Evolutionary conservation across 2,329 filamentous ascomycete genomes (phyloP).

Genomic region (Pseudocercospora macadamiae): DNA sequence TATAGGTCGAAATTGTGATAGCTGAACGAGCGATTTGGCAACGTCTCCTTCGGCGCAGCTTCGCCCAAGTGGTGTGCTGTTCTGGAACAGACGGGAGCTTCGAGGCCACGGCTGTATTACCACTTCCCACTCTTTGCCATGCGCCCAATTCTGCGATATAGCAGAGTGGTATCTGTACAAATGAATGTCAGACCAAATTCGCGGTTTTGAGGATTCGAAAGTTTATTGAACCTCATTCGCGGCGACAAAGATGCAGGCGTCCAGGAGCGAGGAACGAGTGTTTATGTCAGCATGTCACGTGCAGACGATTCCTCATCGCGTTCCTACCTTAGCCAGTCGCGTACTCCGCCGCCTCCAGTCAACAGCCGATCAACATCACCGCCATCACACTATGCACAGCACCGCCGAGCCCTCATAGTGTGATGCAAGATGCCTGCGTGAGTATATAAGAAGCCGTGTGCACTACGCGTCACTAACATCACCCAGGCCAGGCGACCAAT

Average conservation of each 20-base stretch:
- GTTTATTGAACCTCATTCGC: conserved; percentile 21
- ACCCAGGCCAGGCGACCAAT: conserved; percentile 41
- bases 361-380: conserved; percentile 10
- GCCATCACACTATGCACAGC: conserved; percentile 9
- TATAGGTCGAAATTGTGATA: not conserved
- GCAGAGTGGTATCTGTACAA: not conserved
- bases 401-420: conserved; percentile 9
- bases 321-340: conserved; percentile 9
- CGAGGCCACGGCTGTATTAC: too few species aligned
- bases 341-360: conserved; percentile 14
- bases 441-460: conserved; percentile 8
- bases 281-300: not conserved
- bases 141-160: not conserved
- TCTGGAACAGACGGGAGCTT: too few species aligned
- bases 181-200: not conserved
- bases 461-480: conserved; percentile 16
- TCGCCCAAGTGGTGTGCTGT: not conserved
- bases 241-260: conserved; percentile 16
- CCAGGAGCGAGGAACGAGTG: not conserved
- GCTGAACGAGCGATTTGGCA: not conserved
- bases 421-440: conserved; percentile 36
- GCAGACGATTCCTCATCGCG: not conserved
- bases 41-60: conserved; percentile 4
- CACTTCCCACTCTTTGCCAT: not conserved
- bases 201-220: not conserved